phyloP scores from a whole-genome alignment of 345 rosid species.

The Carallia pectinifolia region DNA sequence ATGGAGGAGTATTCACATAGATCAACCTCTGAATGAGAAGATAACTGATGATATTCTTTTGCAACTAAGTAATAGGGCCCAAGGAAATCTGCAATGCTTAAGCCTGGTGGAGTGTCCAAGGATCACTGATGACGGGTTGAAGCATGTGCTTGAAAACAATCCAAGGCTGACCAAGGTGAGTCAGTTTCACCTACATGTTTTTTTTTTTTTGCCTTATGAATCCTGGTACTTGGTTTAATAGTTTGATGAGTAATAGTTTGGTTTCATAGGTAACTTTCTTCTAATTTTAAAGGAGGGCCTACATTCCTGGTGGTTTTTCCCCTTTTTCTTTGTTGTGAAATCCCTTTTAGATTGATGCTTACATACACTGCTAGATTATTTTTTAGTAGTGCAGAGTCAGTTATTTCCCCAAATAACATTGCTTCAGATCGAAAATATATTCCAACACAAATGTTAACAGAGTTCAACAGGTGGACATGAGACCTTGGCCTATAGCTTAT shows the following conservation, averaged over 20 bases:
- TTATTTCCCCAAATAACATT: too few relatives aligned
- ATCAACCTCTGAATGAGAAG: conserved; percentile 78
- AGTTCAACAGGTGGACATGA: neutral
- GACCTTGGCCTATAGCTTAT: neutral
- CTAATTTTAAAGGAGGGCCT: too few relatives aligned
- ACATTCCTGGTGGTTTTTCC: too few relatives aligned
- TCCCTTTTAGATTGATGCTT: too few relatives aligned
- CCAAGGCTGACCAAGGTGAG: conserved; percentile 68
- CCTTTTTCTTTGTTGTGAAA: too few relatives aligned
- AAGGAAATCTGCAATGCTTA: conserved; percentile 72
- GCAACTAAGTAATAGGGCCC: conserved; percentile 65
- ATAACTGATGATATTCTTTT: conserved; percentile 78
- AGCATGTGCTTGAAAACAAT: conserved; percentile 54
- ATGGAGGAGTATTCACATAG: conserved; percentile 78
- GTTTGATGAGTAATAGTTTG: too few relatives aligned
- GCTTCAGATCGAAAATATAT: too few relatives aligned
- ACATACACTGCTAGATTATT: too few relatives aligned
- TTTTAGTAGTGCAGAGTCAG: too few relatives aligned
- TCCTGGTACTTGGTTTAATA: too few relatives aligned
- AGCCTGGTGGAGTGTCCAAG: conserved; percentile 72
- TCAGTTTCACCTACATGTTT: conserved; percentile 3
- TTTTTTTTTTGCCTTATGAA: neutral
- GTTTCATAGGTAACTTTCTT: too few relatives aligned
- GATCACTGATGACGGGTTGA: conserved; percentile 73
- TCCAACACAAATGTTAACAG: too few relatives aligned